Conservation (phyloP, 148 eudicot species). For the Vaccinium myrtillus region DNA sequence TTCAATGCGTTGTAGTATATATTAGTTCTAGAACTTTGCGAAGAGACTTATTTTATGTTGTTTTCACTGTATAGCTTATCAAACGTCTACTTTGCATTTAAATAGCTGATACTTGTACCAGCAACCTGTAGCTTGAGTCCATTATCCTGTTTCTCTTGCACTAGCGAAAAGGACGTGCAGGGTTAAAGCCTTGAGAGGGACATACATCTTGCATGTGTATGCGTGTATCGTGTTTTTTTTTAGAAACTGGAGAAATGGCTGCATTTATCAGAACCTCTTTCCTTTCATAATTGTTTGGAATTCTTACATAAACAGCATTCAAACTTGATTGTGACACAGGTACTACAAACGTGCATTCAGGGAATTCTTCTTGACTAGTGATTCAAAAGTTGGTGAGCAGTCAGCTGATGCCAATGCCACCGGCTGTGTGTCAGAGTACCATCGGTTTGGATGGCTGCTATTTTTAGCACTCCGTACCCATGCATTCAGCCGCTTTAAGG, state of each 20-base stretch:
- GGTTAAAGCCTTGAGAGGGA: background rate
- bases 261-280: background rate
- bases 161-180: background rate
- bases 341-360: slow-evolving; percentile 66
- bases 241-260: background rate
- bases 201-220: background rate
- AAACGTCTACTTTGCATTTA: background rate
- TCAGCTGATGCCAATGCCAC: slow-evolving; percentile 28
- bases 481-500: slow-evolving; percentile 82
- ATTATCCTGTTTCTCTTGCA: background rate
- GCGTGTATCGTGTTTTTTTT: background rate
- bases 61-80: background rate
- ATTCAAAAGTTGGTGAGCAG: slow-evolving; percentile 38
- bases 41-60: background rate
- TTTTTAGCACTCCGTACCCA: slow-evolving; percentile 89
- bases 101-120: background rate
- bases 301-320: background rate
- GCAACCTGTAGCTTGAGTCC: background rate
- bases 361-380: slow-evolving; percentile 59
- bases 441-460: slow-evolving; percentile 92
- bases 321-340: slow-evolving; percentile 27
- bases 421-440: slow-evolving; percentile 43
- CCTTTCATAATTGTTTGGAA: background rate
- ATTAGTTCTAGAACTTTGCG: background rate
- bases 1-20: background rate